A percentile compares a stretch with the other conserved stretches of the same genome.
Conservation (phyloP, 768 basidiomycete genomes). For the Leucogyrophana mollusca region DNA sequence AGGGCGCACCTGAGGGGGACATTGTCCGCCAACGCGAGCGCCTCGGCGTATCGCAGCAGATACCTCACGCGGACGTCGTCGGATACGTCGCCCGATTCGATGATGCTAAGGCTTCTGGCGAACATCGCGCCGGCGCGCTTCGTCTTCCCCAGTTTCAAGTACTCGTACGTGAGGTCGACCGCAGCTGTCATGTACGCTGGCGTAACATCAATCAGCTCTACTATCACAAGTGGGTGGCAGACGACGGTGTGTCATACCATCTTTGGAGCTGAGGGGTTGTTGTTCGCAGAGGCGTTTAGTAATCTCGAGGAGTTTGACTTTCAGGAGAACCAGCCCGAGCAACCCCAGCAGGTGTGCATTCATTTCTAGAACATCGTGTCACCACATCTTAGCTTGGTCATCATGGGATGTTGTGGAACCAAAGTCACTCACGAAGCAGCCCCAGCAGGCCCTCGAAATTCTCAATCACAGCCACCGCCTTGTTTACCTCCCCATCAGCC, state of each 20-base stretch:
- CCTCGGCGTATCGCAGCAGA: constrained; percentile 65
- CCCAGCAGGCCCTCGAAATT: constrained; percentile 35
- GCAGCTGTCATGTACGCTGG: constrained; percentile 65
- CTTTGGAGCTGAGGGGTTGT: constrained; percentile 36
- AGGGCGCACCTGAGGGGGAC: constrained; percentile 60
- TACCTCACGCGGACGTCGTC: constrained; percentile 54
- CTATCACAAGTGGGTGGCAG: no score
- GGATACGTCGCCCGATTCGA: constrained; percentile 45
- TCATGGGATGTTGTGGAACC: not conserved
- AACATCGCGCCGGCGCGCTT: constrained; percentile 68
- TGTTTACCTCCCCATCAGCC: constrained; percentile 3
- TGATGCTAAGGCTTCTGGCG: constrained; percentile 46
- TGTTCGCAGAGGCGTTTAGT: constrained; percentile 60
- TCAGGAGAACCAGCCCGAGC: constrained; percentile 62
- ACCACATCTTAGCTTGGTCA: not conserved
- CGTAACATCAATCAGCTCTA: not conserved
- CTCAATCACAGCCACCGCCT: constrained; percentile 13
- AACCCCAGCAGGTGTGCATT: constrained; percentile 64
- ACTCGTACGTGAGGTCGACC: constrained; percentile 75
- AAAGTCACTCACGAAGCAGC: constrained; percentile 50
- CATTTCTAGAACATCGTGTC: constrained; percentile 58
- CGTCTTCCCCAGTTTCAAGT: constrained; percentile 71
- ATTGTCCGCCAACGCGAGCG: constrained; percentile 59
- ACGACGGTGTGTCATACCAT: no score
- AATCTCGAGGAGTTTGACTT: constrained; percentile 65